phyloP scores from a whole-genome alignment of 2,329 filamentous ascomycete genomes.

The Pseudogymnoascus sp. region DNA sequence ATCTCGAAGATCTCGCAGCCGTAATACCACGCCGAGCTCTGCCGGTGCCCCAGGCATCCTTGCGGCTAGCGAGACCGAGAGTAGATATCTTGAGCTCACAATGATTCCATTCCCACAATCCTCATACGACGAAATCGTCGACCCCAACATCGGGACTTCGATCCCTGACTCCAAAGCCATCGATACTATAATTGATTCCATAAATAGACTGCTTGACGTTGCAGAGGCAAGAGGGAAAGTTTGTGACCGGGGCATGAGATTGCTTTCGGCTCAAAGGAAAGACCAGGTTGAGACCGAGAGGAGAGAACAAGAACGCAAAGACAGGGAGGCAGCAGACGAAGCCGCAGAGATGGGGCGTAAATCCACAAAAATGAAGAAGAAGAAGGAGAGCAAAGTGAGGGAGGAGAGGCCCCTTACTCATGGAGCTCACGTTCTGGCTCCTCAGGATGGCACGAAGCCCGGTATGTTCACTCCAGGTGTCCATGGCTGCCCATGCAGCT shows the following conservation, averaged over 20 bases:
- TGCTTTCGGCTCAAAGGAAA: slow-evolving; percentile 59
- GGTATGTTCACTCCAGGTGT: slow-evolving; percentile 34
- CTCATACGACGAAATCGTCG: slow-evolving; percentile 62
- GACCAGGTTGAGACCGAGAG: slow-evolving; percentile 42
- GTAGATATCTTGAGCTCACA: slow-evolving; percentile 59
- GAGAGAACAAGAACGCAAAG: slow-evolving; percentile 38
- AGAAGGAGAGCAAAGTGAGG: slow-evolving; percentile 54
- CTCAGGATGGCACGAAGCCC: slow-evolving; percentile 56
- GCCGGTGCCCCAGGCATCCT: slow-evolving; percentile 33
- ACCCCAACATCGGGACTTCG: slow-evolving; percentile 48
- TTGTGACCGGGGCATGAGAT: slow-evolving; percentile 67
- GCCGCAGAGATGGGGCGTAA: slow-evolving; percentile 42
- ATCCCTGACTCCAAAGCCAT: slow-evolving; percentile 58
- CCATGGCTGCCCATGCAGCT: background rate
- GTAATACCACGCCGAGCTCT: slow-evolving; percentile 67
- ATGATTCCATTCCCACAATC: slow-evolving; percentile 52
- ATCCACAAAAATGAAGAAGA: slow-evolving; percentile 64
- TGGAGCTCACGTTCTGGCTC: slow-evolving; percentile 54
- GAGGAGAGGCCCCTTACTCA: slow-evolving; percentile 53
- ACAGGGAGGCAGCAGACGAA: slow-evolving; percentile 40
- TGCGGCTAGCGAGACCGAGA: slow-evolving; percentile 44
- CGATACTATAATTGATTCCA: slow-evolving; percentile 54
- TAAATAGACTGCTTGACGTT: slow-evolving; percentile 57
- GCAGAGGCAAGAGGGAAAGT: slow-evolving; percentile 60
- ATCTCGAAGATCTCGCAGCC: slow-evolving; percentile 59